Percentiles rank a stretch among this genome's conserved stretches.
Evolutionary conservation across 371 early-diverging fungal species (phyloP).

Genomic region (Saksenaea oblongispora): DNA sequence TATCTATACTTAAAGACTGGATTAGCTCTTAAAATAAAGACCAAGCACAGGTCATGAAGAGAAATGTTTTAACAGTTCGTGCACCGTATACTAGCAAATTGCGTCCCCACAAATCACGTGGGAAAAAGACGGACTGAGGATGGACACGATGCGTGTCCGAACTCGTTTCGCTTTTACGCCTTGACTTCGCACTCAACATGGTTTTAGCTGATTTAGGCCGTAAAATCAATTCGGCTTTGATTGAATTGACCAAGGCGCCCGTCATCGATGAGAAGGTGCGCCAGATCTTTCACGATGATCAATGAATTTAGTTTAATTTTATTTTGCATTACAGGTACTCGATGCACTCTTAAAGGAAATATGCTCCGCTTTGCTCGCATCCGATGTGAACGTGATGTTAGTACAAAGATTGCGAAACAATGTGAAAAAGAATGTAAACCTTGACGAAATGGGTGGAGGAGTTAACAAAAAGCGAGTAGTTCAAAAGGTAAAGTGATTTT

Average conservation of each 20-base stretch:
- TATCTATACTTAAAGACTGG: no score
- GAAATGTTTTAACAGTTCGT: no score
- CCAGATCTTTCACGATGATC: background rate
- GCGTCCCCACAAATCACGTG: no score
- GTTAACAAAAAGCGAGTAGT: slow-evolving; percentile 87
- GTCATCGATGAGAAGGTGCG: slow-evolving; percentile 89
- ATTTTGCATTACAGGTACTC: slow-evolving; percentile 56
- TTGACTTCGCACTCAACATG: slow-evolving; percentile 48
- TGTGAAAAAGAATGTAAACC: slow-evolving; percentile 81
- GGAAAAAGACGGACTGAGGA: no score
- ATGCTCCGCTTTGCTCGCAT: slow-evolving; percentile 85
- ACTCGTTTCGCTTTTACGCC: no score
- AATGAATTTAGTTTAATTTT: background rate
- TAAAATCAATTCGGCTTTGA: slow-evolving; percentile 84
- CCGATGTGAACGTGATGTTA: slow-evolving; percentile 95
- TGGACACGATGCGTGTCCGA: no score
- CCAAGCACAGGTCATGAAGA: no score
- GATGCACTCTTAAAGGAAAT: slow-evolving; percentile 89
- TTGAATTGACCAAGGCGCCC: slow-evolving; percentile 76
- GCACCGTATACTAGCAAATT: no score
- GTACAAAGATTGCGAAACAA: slow-evolving; percentile 88
- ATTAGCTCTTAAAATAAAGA: no score
- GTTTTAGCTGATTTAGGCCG: slow-evolving; percentile 92
- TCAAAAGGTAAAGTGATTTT: slow-evolving; percentile 70
- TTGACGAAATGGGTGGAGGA: slow-evolving; percentile 79